These are phyloP conservation scores for Diplocarpon mali DNA, from an alignment of 2,329 filamentous ascomycete genomes.

Conservation along the genomic window DNA sequence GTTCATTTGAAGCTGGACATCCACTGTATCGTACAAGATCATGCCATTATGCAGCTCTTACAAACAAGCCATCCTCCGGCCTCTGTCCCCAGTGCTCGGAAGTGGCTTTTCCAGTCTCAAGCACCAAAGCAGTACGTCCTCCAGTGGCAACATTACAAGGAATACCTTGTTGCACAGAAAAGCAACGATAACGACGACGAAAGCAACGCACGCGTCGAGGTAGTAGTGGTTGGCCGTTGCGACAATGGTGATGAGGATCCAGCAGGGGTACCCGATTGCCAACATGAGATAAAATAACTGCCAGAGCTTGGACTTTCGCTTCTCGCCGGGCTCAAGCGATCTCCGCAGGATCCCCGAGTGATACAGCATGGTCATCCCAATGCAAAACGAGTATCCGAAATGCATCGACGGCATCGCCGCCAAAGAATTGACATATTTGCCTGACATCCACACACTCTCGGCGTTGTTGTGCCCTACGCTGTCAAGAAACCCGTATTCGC, in stretches of 20 bases:
- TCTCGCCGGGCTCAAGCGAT: slow-evolving; percentile 31
- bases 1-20: too few relatives aligned
- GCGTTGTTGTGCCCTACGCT: slow-evolving; percentile 38
- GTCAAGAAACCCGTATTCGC: slow-evolving; percentile 38
- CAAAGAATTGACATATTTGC: slow-evolving; percentile 39
- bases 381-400: slow-evolving; percentile 43
- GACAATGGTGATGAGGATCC: slow-evolving; percentile 39
- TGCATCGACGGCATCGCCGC: slow-evolving; percentile 43
- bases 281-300: slow-evolving; percentile 33
- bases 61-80: slow-evolving; percentile 6
- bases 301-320: slow-evolving; percentile 32
- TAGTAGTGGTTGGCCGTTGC: slow-evolving; percentile 45
- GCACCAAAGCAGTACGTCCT: slow-evolving; percentile 36
- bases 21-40: too few relatives aligned
- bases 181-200: slow-evolving; percentile 34
- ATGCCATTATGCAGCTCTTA: slow-evolving; percentile 2
- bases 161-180: slow-evolving; percentile 38
- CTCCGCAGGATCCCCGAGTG: slow-evolving; percentile 36
- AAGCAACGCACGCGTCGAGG: slow-evolving; percentile 38
- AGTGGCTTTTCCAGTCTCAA: slow-evolving; percentile 39
- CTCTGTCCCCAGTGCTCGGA: slow-evolving; percentile 35
- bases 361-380: slow-evolving; percentile 40
- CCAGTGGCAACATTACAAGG: slow-evolving; percentile 37
- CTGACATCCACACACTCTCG: slow-evolving; percentile 39
- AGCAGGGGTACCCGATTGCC: slow-evolving; percentile 34